A percentile compares a stretch with the other conserved stretches of the same genome.
phyloP scores from a whole-genome alignment of 164 flowering plant species.

The Vitis rotundifolia region DNA sequence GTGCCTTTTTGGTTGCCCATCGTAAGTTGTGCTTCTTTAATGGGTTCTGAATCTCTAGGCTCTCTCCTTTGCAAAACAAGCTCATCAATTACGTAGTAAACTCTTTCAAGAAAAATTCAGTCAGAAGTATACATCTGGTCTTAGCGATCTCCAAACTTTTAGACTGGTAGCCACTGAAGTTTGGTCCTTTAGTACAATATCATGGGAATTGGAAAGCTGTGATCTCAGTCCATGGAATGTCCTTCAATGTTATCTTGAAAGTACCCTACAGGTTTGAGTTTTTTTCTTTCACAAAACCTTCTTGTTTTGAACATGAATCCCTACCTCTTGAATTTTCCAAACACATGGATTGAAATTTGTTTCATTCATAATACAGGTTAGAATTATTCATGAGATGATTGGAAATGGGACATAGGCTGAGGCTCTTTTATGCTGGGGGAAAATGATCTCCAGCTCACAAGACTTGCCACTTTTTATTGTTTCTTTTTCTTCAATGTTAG shows the following conservation, averaged over 20 bases:
- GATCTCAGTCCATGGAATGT: conserved; percentile 83
- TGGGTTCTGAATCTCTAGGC: conserved; percentile 46
- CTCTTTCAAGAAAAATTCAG: conserved; percentile 61
- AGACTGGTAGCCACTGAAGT: conserved; percentile 43
- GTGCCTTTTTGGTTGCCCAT: background rate
- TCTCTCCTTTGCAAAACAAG: conserved; percentile 78
- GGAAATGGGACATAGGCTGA: conserved; percentile 85
- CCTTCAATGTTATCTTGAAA: conserved; percentile 84
- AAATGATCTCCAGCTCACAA: conserved; percentile 51
- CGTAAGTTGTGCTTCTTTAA: background rate
- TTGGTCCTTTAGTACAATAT: conserved; percentile 37
- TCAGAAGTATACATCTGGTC: conserved; percentile 22
- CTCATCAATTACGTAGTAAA: conserved; percentile 59
- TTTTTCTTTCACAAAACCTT: conserved; percentile 1
- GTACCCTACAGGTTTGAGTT: conserved; percentile 73
- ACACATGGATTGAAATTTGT: background rate
- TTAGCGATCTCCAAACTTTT: conserved; percentile 34
- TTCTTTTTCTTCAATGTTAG: conserved; percentile 74
- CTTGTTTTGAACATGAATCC: background rate
- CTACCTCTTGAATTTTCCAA: no score
- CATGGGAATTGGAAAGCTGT: conserved; percentile 38
- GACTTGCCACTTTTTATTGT: conserved; percentile 59
- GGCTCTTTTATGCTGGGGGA: conserved; percentile 66
- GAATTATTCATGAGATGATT: conserved; percentile 61
- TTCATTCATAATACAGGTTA: conserved; percentile 54